Conservation (phyloP, 1,284 basidiomycete species). For the Trichosporon faecale region DNA sequence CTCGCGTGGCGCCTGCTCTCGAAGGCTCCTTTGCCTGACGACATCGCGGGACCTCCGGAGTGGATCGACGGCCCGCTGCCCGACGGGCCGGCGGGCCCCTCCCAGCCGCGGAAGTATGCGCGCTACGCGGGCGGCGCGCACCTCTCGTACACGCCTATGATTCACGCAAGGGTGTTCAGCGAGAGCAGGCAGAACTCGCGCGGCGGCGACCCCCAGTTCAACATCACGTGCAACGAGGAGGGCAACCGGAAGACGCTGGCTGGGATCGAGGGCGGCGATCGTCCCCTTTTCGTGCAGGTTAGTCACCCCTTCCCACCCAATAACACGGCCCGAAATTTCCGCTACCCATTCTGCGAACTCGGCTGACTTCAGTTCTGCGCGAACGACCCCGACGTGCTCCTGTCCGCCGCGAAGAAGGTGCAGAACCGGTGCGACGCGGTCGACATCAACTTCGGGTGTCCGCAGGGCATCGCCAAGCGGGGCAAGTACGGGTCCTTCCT, state of each 20-base stretch:
- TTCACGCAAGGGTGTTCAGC: constrained; percentile 84
- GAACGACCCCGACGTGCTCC: constrained; percentile 76
- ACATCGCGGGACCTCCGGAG: constrained; percentile 30
- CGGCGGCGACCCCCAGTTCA: constrained; percentile 62
- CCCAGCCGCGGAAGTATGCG: constrained; percentile 15
- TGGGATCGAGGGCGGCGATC: constrained; percentile 57
- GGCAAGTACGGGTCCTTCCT: constrained; percentile 88
- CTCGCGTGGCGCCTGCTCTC: constrained; percentile 90
- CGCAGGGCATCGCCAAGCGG: constrained; percentile 86
- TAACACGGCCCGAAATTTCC: no score
- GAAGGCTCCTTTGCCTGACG: constrained; percentile 65
- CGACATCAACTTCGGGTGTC: constrained; percentile 93
- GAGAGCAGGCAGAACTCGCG: constrained; percentile 43
- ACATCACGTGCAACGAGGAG: constrained; percentile 58
- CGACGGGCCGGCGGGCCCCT: neutral
- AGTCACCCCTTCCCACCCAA: constrained; percentile 16
- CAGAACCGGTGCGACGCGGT: constrained; percentile 81
- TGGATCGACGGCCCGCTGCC: constrained; percentile 22
- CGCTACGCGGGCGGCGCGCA: constrained; percentile 54
- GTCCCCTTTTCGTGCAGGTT: constrained; percentile 81
- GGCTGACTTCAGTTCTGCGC: constrained; percentile 66
- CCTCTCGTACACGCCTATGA: constrained; percentile 95
- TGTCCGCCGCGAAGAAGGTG: constrained; percentile 70
- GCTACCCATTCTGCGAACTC: no score
- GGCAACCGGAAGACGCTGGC: constrained; percentile 43